A percentile compares a stretch with the other conserved stretches of the same genome.
Conservation (phyloP, 2,329 filamentous ascomycete species). For the Cylindrodendrum hubeiense region DNA sequence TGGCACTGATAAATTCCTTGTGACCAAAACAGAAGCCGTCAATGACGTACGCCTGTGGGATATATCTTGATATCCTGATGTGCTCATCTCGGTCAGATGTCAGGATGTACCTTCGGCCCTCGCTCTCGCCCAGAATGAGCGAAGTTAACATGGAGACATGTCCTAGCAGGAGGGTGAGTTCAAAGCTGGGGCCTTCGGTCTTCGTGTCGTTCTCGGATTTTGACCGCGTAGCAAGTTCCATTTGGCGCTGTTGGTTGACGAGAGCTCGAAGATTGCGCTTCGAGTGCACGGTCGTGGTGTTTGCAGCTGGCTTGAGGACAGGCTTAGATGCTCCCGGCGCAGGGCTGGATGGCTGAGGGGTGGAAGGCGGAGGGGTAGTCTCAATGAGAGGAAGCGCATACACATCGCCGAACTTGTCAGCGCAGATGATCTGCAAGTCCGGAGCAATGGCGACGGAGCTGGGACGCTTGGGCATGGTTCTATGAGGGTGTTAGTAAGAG, state of each 20-base stretch:
- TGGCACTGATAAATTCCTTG: conserved; percentile 82
- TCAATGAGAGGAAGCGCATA: conserved; percentile 78
- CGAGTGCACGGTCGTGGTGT: conserved; percentile 72
- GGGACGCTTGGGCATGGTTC: conserved; percentile 90
- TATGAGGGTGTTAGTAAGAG: conserved; percentile 53
- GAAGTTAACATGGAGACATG: conserved; percentile 97
- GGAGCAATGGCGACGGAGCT: conserved; percentile 79
- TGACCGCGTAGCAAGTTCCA: conserved; percentile 47
- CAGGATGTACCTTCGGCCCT: conserved; percentile 62
- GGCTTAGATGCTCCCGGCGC: conserved; percentile 42
- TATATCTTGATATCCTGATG: conserved; percentile 86
- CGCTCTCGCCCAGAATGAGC: conserved; percentile 66
- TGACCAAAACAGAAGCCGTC: conserved; percentile 93
- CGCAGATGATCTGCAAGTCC: conserved; percentile 81
- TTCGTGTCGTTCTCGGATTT: conserved; percentile 46
- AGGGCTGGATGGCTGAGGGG: conserved; percentile 30
- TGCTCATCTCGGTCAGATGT: conserved; percentile 75
- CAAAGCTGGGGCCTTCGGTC: conserved; percentile 67
- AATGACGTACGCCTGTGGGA: conserved; percentile 88
- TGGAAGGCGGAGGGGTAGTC: conserved; percentile 28
- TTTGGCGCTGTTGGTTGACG: conserved; percentile 66
- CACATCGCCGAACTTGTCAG: conserved; percentile 97
- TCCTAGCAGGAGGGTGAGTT: conserved; percentile 84
- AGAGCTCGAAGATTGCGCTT: conserved; percentile 72
- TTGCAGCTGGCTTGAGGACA: conserved; percentile 63